A percentile compares a stretch with the other conserved stretches of the same genome.
These are phyloP conservation scores for Flammula alnicola DNA, from an alignment of 1,284 basidiomycete species.

Conservation along the genomic window DNA sequence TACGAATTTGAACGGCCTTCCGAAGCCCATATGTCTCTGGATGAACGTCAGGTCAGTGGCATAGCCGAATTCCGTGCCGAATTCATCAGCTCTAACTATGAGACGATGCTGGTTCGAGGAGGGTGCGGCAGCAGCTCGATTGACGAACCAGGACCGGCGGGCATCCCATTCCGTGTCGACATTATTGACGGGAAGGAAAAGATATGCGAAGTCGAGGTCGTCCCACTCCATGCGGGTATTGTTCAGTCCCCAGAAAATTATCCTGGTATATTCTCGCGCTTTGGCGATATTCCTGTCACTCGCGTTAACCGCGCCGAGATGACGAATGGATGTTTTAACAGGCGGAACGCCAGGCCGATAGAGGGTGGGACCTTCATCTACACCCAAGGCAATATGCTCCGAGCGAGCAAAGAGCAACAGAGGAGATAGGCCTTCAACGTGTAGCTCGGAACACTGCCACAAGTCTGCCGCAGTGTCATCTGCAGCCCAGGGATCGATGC, in stretches of 20 bases:
- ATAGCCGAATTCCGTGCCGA: slow-evolving; percentile 50
- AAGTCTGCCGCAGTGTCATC: slow-evolving; percentile 13
- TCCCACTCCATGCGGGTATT: slow-evolving; percentile 62
- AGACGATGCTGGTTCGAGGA: slow-evolving; percentile 21
- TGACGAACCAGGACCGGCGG: slow-evolving; percentile 47
- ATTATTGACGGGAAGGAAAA: slow-evolving; percentile 52
- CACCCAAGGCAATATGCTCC: slow-evolving; percentile 40
- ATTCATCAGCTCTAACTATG: slow-evolving; percentile 44
- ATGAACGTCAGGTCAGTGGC: slow-evolving; percentile 57
- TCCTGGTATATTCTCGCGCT: slow-evolving; percentile 58
- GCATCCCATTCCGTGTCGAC: slow-evolving; percentile 47
- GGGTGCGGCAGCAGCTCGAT: slow-evolving; percentile 9
- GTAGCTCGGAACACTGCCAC: slow-evolving; percentile 59
- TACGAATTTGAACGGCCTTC: slow-evolving; percentile 55
- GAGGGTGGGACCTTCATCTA: slow-evolving; percentile 50
- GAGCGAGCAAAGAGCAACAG: slow-evolving; percentile 57
- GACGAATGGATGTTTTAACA: slow-evolving; percentile 36
- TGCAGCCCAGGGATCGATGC: slow-evolving; percentile 66
- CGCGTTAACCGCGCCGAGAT: slow-evolving; percentile 30
- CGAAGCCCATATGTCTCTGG: slow-evolving; percentile 46
- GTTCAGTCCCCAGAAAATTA: slow-evolving; percentile 60
- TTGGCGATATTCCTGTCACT: slow-evolving; percentile 36
- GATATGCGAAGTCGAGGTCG: slow-evolving; percentile 60
- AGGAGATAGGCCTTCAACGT: slow-evolving; percentile 52
- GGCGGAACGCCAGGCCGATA: slow-evolving; percentile 47